A percentile compares a stretch with the other conserved stretches of the same genome.
Evolutionary conservation across 352 stramenopile genomes (phyloP).

Genomic region (Thalassiosira allenii): DNA sequence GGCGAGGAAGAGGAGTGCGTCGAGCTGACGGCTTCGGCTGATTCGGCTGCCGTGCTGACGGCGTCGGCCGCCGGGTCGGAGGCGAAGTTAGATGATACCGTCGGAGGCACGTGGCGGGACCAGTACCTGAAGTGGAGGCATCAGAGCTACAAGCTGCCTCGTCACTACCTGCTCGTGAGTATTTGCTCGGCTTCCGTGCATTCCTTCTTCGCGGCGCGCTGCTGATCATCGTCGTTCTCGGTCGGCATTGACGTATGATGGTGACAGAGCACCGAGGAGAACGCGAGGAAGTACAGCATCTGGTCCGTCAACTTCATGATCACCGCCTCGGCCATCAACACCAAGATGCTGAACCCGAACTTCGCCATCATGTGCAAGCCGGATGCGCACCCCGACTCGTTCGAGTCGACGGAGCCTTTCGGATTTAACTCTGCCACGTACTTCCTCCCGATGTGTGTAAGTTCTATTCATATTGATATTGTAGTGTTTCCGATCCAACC

Average conservation of each 20-base stretch:
- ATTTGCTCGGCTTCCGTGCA: too few relatives aligned
- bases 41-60: too few relatives aligned
- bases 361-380: slow-evolving; percentile 52
- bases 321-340: slow-evolving; percentile 33
- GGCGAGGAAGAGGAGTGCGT: too few relatives aligned
- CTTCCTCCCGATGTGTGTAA: slow-evolving; percentile 52
- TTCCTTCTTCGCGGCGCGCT: background rate
- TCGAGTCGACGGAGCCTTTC: slow-evolving; percentile 41
- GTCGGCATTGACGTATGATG: background rate
- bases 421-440: slow-evolving; percentile 58
- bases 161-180: slow-evolving; percentile 19
- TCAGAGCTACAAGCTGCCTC: slow-evolving; percentile 15
- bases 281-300: slow-evolving; percentile 31
- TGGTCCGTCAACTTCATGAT: slow-evolving; percentile 43
- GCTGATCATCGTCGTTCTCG: background rate
- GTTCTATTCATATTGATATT: too few relatives aligned
- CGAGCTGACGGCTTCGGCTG: too few relatives aligned
- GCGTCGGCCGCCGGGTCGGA: too few relatives aligned
- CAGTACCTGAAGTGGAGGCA: slow-evolving; percentile 9
- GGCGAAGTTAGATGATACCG: background rate
- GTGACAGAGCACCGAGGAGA: slow-evolving; percentile 28
- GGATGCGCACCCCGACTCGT: slow-evolving; percentile 33
- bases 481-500: too few relatives aligned
- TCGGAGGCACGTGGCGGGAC: slow-evolving; percentile 3
- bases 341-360: slow-evolving; percentile 59